Conservation (phyloP, 768 basidiomycete species). For the Pulveroboletus sp. region DNA sequence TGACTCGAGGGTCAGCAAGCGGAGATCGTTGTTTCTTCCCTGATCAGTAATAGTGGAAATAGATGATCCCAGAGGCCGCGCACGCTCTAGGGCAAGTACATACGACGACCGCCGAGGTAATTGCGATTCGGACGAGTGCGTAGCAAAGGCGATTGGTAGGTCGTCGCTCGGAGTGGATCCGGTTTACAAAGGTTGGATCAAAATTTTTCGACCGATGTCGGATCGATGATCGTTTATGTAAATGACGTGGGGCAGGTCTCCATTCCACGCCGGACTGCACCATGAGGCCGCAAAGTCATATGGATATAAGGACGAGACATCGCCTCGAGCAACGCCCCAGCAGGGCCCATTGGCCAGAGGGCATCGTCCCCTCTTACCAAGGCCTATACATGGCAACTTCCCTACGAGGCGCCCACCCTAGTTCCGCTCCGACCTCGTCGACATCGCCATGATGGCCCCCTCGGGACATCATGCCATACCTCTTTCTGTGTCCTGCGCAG, state of each 20-base stretch:
- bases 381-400: constrained; percentile 16
- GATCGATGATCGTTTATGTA: constrained; percentile 20
- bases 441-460: constrained; percentile 17
- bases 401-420: constrained; percentile 9
- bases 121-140: constrained; percentile 13
- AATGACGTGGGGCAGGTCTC: constrained; percentile 1
- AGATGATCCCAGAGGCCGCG: constrained; percentile 37
- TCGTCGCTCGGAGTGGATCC: background rate
- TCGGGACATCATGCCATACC: constrained; percentile 12
- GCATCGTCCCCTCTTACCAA: constrained; percentile 15
- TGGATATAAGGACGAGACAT: constrained; percentile 18
- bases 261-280: constrained; percentile 4
- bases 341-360: constrained; percentile 9
- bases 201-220: constrained; percentile 11
- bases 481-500: constrained; percentile 13
- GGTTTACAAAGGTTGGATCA: constrained; percentile 2
- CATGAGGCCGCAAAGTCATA: constrained; percentile 9
- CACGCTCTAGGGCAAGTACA: constrained; percentile 15
- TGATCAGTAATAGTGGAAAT: constrained; percentile 69
- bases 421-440: constrained; percentile 18
- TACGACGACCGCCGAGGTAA: constrained; percentile 19
- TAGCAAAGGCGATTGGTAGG: constrained; percentile 23
- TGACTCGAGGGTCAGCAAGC: constrained; percentile 75
- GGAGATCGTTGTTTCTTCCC: constrained; percentile 73
- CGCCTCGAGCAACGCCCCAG: constrained; percentile 13